Evolutionary conservation across 2,329 filamentous ascomycete genomes (phyloP).

Genomic region (Xylaria sp.): DNA sequence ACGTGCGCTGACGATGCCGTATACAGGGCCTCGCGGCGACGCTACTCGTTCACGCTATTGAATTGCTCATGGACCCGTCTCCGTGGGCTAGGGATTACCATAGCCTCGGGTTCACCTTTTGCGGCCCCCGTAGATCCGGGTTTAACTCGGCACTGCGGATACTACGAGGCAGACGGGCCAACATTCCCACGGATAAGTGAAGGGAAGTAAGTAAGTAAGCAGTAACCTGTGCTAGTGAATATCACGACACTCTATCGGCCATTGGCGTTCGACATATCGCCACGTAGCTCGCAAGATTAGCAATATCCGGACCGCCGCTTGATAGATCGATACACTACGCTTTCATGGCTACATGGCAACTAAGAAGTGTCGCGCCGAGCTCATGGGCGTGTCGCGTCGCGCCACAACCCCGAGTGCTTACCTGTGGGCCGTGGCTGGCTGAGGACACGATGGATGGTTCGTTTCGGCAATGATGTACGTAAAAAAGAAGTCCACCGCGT

Average conservation of each 20-base stretch:
- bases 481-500: not conserved
- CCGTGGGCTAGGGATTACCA: slow-evolving; percentile 6
- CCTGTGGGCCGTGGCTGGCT: slow-evolving; percentile 4
- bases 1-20: not conserved
- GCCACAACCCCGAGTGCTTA: slow-evolving; percentile 3
- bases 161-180: not conserved
- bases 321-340: not conserved
- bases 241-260: not conserved
- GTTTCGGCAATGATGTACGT: slow-evolving; percentile 12
- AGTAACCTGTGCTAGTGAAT: slow-evolving; percentile 1
- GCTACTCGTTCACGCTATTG: slow-evolving; percentile 5
- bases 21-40: not conserved
- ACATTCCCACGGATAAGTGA: not conserved
- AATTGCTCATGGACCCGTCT: not conserved
- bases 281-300: not conserved
- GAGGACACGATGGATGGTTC: not conserved
- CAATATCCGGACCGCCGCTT: not conserved
- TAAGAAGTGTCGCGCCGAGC: not conserved
- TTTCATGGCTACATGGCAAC: not conserved
- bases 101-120: slow-evolving; percentile 2
- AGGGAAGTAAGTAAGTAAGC: not conserved
- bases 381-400: not conserved
- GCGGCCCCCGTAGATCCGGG: not conserved
- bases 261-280: not conserved
- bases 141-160: not conserved